These are phyloP conservation scores for Aspergillus sp. DNA, from an alignment of 2,329 filamentous ascomycete species.

Conservation along the genomic window DNA sequence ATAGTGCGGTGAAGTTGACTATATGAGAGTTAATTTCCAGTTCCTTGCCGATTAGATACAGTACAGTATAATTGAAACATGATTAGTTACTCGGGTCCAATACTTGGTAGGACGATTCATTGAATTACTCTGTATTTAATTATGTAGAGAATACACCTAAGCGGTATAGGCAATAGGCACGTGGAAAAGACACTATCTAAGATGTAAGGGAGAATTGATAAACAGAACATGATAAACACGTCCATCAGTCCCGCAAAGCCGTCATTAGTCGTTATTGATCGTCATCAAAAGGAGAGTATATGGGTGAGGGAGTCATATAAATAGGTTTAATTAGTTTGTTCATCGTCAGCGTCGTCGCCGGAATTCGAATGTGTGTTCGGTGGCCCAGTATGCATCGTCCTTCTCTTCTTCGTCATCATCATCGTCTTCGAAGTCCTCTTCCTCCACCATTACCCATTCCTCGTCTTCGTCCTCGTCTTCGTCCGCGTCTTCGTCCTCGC, in stretches of 20 bases:
- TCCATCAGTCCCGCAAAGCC: neutral
- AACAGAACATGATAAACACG: neutral
- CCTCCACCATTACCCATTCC: neutral
- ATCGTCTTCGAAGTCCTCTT: neutral
- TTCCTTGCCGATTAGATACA: too few species aligned
- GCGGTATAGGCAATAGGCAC: neutral
- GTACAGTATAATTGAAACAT: too few species aligned
- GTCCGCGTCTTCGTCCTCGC: neutral
- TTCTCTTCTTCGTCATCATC: neutral
- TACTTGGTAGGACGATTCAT: too few species aligned
- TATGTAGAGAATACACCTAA: too few species aligned
- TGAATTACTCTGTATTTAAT: too few species aligned
- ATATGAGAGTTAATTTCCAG: too few species aligned
- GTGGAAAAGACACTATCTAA: neutral
- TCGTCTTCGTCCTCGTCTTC: neutral
- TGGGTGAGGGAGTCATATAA: neutral
- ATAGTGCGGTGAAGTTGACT: too few species aligned
- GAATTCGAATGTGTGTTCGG: slow-evolving; percentile 5
- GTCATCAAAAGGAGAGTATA: neutral
- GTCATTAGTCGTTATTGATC: neutral
- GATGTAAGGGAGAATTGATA: neutral
- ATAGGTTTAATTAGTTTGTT: neutral
- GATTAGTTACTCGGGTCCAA: too few species aligned
- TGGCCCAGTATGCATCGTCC: slow-evolving; percentile 2
- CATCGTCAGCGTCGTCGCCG: neutral